phyloP scores from a whole-genome alignment of 2,329 filamentous ascomycete genomes.

The Diaporthe aspalathi region DNA sequence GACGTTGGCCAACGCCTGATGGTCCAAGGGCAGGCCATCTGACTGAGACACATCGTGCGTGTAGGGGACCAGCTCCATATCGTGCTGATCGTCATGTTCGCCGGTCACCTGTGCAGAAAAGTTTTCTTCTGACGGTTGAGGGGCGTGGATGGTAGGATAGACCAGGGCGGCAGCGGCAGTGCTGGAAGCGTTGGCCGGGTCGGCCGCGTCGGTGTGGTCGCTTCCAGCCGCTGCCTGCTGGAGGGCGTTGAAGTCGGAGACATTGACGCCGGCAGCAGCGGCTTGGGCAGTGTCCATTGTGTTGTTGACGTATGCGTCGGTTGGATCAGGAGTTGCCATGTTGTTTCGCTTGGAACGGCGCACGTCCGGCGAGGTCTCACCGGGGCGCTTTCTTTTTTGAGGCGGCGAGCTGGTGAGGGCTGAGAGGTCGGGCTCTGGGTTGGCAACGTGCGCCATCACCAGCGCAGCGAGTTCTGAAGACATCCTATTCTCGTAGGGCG shows the following conservation, averaged over 20 bases:
- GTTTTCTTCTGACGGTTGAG: conserved; percentile 68
- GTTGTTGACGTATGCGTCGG: conserved; percentile 32
- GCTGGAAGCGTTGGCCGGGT: conserved; percentile 66
- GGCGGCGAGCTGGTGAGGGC: conserved; percentile 38
- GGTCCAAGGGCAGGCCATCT: conserved; percentile 49
- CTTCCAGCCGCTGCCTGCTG: conserved; percentile 60
- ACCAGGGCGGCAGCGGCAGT: conserved; percentile 71
- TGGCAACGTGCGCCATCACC: conserved; percentile 39
- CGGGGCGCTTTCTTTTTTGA: conserved; percentile 38
- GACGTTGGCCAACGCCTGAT: conserved; percentile 35
- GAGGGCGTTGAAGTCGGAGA: conserved; percentile 67
- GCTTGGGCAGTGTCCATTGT: conserved; percentile 53
- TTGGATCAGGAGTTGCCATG: conserved; percentile 37
- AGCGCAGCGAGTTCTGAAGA: conserved; percentile 39
- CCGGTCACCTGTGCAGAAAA: conserved; percentile 64
- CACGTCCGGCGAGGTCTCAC: conserved; percentile 37
- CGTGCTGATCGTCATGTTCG: conserved; percentile 52
- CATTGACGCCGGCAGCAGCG: conserved; percentile 60
- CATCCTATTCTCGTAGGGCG: conserved; percentile 57
- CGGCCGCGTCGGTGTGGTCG: conserved; percentile 59
- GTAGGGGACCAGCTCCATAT: conserved; percentile 49
- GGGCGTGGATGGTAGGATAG: conserved; percentile 70
- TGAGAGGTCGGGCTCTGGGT: conserved; percentile 36
- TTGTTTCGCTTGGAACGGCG: conserved; percentile 36
- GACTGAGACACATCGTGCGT: conserved; percentile 51